Percentiles rank a stretch among this genome's conserved stretches.
Evolutionary conservation across 306 rosid species (phyloP).

Genomic region (Inga leiocalycina): DNA sequence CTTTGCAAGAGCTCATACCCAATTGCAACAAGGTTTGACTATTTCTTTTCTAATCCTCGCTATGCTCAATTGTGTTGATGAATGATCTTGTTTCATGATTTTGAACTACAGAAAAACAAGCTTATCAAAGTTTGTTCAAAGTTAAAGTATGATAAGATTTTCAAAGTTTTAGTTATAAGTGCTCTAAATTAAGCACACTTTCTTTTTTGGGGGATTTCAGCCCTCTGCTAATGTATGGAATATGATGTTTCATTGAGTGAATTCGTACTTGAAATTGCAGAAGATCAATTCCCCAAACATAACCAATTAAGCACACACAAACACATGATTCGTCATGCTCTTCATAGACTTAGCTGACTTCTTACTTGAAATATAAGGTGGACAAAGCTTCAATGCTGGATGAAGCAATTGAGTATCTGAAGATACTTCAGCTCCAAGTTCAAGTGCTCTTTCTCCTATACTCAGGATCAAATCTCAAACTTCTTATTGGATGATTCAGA

Average conservation of each 20-base stretch:
- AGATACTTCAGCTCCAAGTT: too few species aligned
- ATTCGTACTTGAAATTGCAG: conserved; percentile 11
- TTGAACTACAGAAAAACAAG: too few species aligned
- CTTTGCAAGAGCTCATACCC: conserved; percentile 93
- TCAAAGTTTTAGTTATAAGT: too few species aligned
- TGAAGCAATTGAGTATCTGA: too few species aligned
- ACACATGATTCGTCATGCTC: conserved; percentile 13
- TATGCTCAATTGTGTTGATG: too few species aligned
- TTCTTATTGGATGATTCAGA: conserved; percentile 4
- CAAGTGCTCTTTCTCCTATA: neutral
- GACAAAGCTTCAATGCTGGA: conserved; percentile 39
- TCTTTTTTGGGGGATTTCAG: too few species aligned
- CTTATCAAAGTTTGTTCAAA: too few species aligned
- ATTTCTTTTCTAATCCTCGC: too few species aligned
- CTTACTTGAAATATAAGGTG: conserved; percentile 42
- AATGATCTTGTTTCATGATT: too few species aligned
- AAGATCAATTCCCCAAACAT: conserved; percentile 13
- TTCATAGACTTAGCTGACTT: conserved; percentile 29
- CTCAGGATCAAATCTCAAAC: conserved; percentile 6
- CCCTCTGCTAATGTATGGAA: too few species aligned
- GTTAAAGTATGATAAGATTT: too few species aligned
- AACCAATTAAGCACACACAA: neutral
- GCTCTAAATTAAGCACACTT: too few species aligned
- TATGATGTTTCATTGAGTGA: neutral
- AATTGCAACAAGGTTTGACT: conserved; percentile 84